Evolutionary conservation across 371 early-diverging fungal species (phyloP), one percentile per base, ranked within the genome.

Genomic region (Haplosporangium sp.): DNA sequence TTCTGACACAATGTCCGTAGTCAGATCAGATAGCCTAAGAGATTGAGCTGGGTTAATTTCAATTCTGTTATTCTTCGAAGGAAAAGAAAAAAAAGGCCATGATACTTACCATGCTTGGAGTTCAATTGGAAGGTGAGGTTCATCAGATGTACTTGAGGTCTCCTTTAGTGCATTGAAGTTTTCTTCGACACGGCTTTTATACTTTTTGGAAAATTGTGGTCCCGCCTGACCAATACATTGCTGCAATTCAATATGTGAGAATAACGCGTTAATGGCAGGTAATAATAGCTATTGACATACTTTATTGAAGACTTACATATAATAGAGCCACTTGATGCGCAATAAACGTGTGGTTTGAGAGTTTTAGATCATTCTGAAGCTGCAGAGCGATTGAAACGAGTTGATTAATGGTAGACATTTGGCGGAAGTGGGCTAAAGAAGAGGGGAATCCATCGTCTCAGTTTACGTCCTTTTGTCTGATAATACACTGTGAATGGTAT

Each of bases 261-360:
- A 50, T 15, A 4, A 56, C 10, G 48, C 4, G 56, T 19, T 11
- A 61, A 8, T 15, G 7, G 53, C 11, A 0, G 42, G 15, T 19
- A 15, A 34, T 9, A 55, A 11, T 9, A 55, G 55, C 9, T n/a
- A 10, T n/a, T 19, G 39, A 19, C 2, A 15, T 37, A 19, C 27
- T 27, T 34, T 19, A 0, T 39, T 15, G 27, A 11, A 65, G 17
- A 57, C 76, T 67, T 82, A 87, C 88, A 76, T 89, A 89, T 17
- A 89, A 74, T 17, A 89, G 74, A 20, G 89, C 90, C 17, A 88
- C 56, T 65, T 89, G 90, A 71, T 89, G 87, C 13, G 89, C 88
- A 38, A 89, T 84, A 57, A 86, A 89, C 61, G 86, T 86, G 69
- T 88, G 89, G 35, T 89, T 84, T 7, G 76, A 42, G 40, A 89